phyloP scores from a whole-genome alignment of 768 basidiomycete species.

The Suillus tomentosus region DNA sequence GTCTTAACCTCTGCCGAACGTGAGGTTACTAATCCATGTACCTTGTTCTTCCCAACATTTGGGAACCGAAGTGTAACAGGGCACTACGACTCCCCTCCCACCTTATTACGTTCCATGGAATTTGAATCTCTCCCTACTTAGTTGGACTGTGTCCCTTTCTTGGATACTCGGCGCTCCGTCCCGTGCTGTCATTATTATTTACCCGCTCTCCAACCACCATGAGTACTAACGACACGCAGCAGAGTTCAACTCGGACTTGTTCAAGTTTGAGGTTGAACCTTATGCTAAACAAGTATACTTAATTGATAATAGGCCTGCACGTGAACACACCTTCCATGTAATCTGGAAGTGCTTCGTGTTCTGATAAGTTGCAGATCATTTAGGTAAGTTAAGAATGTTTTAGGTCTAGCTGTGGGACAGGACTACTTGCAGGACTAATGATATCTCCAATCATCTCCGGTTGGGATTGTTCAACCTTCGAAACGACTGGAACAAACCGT shows the following conservation, averaged over 20 bases:
- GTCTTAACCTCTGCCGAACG: too few relatives aligned
- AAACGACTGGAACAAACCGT: background rate
- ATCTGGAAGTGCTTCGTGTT: background rate
- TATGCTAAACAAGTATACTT: background rate
- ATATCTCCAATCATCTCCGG: background rate
- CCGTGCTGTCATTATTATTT: background rate
- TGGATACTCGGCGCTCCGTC: constrained; percentile 3
- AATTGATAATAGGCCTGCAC: background rate
- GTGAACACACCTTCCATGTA: background rate
- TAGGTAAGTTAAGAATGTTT: background rate
- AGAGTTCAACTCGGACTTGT: background rate
- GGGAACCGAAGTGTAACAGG: too few relatives aligned
- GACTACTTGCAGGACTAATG: background rate
- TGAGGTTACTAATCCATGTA: too few relatives aligned
- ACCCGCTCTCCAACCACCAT: background rate
- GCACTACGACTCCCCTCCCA: background rate
- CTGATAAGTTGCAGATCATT: constrained; percentile 4
- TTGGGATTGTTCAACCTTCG: background rate
- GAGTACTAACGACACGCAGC: background rate
- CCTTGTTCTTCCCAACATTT: too few relatives aligned
- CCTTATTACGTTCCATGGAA: background rate
- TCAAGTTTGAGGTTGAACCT: background rate
- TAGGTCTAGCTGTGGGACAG: background rate
- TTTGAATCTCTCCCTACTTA: background rate
- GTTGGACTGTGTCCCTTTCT: background rate